A percentile compares a stretch with the other conserved stretches of the same genome.
phyloP scores from a whole-genome alignment of 148 eudicot species.

The Rhododendron griersonianum region DNA sequence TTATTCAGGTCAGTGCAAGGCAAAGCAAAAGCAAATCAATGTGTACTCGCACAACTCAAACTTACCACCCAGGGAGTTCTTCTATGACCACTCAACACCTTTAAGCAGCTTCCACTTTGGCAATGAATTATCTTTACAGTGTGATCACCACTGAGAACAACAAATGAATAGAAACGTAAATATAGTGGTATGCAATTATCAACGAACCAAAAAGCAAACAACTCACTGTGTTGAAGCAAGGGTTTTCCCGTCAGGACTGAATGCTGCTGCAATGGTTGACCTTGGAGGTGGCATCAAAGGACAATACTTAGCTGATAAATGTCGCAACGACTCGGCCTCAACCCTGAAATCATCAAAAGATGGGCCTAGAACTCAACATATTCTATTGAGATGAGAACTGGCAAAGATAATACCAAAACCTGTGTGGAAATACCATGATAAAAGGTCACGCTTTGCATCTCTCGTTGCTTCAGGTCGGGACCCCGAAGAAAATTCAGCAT shows the following conservation, averaged over 20 bases:
- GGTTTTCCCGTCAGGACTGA: conserved; percentile 73
- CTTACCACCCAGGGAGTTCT: conserved; percentile 90
- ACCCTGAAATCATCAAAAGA: conserved; percentile 41
- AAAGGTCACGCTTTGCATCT: conserved; percentile 58
- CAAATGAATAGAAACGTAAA: conserved; percentile 4
- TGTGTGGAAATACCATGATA: conserved; percentile 50
- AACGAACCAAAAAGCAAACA: conserved; percentile 1
- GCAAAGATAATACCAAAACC: not conserved
- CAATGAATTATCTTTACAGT: conserved; percentile 72
- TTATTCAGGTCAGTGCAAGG: not conserved
- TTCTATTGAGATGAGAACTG: not conserved
- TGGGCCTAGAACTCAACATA: not conserved
- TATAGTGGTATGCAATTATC: not conserved
- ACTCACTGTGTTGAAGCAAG: conserved; percentile 82
- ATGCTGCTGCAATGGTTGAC: conserved; percentile 82
- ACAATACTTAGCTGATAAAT: conserved; percentile 72
- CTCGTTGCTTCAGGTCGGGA: conserved; percentile 30
- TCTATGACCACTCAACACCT: conserved; percentile 65
- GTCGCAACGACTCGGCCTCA: conserved; percentile 60
- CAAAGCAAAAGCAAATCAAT: not conserved
- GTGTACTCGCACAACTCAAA: conserved; percentile 4
- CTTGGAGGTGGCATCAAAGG: conserved; percentile 66
- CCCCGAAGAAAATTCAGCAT: conserved; percentile 19
- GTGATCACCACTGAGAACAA: conserved; percentile 60
- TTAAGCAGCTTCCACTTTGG: conserved; percentile 56